Evolutionary conservation across 2,329 filamentous ascomycete species (phyloP), one percentile per base, ranked within the genome.

Genomic region (Pseudocercospora pini-densiflorae): DNA sequence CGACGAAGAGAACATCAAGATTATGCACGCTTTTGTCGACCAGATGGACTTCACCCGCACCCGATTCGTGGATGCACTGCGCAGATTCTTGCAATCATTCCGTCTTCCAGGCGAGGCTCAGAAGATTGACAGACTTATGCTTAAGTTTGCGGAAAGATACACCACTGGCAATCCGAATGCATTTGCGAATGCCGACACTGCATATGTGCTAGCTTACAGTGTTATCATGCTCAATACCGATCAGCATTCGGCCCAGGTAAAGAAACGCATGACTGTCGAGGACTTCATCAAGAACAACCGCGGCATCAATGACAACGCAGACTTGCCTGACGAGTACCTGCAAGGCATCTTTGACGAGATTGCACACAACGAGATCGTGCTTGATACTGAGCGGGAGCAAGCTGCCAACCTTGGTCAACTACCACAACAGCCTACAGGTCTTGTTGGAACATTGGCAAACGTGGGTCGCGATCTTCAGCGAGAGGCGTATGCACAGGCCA

Each of bases 261-360:
- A 89, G 76, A 88, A 87, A 72, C 89, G 93, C 61, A 99, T 99
- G 95, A 96, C 90, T 27, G 93, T 93, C 71, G 92, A 97, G 69
- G 96, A 99, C 72, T 99, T 99, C 77, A 97, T 99, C 83, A 97
- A 97, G 83, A 99, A 99, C 81, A 99, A 99, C 79, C 86, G 95
- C 29, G 95, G 95, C 65, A 99, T 99, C 83, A 98, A 99, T 80
- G 95, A 99, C 80, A 94, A 92, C 72, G 91, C 93, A 31, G 92
- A 98, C 81, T 82, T 99, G 66, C 95, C 96, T 0, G 89, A 96
- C 59, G 95, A 99, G 43, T 99, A 99, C 76, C 88, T 99, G 1
- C 85, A 88, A 29, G 88, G 86, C 5, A 98, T 99, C 62, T 99
- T 90, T 72, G 94, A 99, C 5, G 95, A 99, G 77, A 99, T 99